phyloP scores from a whole-genome alignment of 2,329 filamentous ascomycete species.

The Talaromyces sp. region DNA sequence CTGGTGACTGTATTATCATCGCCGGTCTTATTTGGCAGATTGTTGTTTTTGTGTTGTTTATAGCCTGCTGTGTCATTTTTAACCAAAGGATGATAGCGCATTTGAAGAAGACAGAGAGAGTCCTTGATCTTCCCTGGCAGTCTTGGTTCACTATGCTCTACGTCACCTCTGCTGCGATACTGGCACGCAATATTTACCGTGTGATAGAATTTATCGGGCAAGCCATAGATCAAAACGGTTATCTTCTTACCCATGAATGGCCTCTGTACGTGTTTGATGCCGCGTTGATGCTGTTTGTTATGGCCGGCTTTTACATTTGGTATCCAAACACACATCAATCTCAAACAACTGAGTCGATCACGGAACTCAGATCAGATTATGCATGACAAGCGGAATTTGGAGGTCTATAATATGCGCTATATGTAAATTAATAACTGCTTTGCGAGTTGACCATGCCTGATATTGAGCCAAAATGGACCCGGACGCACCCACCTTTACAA shows the following conservation, averaged over 20 bases:
- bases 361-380: neutral
- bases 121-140: constrained; percentile 1
- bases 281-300: constrained; percentile 6
- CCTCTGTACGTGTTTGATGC: constrained; percentile 8
- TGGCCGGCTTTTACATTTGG: constrained; percentile 6
- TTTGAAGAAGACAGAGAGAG: neutral
- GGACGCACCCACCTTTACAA: too few species aligned
- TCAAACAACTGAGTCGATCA: neutral
- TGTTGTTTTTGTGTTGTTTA: constrained; percentile 2
- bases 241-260: constrained; percentile 7
- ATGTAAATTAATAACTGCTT: too few species aligned
- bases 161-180: neutral
- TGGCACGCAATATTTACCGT: constrained; percentile 6
- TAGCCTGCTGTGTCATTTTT: constrained; percentile 5
- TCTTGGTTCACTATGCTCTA: constrained; percentile 6
- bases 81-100: constrained; percentile 1
- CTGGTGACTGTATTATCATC: constrained; percentile 7
- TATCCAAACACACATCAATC: constrained; percentile 2
- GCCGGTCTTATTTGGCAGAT: constrained; percentile 5
- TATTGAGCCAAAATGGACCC: too few species aligned
- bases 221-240: constrained; percentile 1
- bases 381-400: neutral
- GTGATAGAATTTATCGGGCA: constrained; percentile 6
- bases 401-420: too few species aligned
- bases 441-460: too few species aligned